Conservation (phyloP, 192 early-diverging fungal species). For the Podochytrium sp. region DNA sequence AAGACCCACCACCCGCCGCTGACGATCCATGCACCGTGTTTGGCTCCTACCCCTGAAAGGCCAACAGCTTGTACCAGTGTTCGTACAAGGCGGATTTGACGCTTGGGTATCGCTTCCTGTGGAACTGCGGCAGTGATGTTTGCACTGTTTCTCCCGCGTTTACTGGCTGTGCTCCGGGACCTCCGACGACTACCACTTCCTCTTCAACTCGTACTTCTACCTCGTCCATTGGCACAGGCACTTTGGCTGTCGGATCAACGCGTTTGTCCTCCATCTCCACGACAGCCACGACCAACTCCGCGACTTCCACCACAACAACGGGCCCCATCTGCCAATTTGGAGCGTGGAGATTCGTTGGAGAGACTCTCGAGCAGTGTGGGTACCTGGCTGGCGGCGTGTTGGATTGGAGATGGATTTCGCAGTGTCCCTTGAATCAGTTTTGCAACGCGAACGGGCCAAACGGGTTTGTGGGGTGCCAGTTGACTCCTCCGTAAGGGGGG, state of each 20-base stretch:
- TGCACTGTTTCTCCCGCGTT: not conserved
- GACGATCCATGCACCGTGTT: not conserved
- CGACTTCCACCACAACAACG: not conserved
- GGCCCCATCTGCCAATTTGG: not conserved
- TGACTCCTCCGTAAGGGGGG: not conserved
- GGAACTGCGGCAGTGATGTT: not conserved
- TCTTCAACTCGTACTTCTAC: not conserved
- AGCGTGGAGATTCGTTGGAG: not conserved
- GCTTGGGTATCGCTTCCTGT: not conserved
- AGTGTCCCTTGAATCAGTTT: not conserved
- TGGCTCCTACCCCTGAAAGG: not conserved
- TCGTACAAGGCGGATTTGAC: not conserved
- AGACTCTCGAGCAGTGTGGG: not conserved
- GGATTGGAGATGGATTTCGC: not conserved
- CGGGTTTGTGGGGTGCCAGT: not conserved
- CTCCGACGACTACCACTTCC: not conserved
- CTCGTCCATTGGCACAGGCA: not conserved
- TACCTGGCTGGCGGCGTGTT: not conserved
- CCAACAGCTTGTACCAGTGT: not conserved
- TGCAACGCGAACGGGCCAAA: constrained; percentile 1
- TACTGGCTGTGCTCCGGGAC: not conserved
- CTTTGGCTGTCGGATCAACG: not conserved
- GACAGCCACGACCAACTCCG: not conserved
- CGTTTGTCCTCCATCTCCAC: not conserved
- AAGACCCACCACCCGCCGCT: not conserved